Percentiles rank a stretch among this genome's conserved stretches.
Conservation (phyloP, 345 rosid genomes). For the Mangifera indica region DNA sequence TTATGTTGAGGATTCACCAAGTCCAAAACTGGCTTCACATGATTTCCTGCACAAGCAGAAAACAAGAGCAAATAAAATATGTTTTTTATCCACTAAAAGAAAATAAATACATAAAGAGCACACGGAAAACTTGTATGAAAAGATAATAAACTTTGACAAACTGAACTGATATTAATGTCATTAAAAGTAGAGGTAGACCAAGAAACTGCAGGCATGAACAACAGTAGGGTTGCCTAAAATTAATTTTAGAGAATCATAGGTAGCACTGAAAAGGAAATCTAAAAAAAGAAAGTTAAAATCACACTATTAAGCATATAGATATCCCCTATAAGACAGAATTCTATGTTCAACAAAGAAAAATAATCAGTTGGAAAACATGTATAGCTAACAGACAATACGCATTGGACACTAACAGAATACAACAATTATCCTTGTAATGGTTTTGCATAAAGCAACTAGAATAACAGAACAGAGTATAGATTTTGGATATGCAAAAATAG, state of each 20-base stretch:
- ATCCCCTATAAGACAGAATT: not conserved
- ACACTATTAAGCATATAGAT: not conserved
- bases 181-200: not conserved
- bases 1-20: constrained; percentile 79
- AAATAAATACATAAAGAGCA: too few relatives aligned
- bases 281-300: not conserved
- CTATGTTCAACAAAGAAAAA: not conserved
- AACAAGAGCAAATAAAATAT: not conserved
- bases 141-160: not conserved
- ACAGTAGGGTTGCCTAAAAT: not conserved
- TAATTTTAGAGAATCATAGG: not conserved
- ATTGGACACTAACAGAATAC: not conserved
- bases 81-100: not conserved
- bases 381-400: not conserved
- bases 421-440: not conserved
- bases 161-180: not conserved
- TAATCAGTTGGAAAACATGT: constrained; percentile 14
- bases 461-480: not conserved
- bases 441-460: not conserved
- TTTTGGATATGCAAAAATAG: not conserved
- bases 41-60: constrained; percentile 49
- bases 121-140: not conserved
- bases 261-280: not conserved
- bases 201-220: constrained; percentile 8
- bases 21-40: constrained; percentile 62